A percentile compares a stretch with the other conserved stretches of the same genome.
These are phyloP conservation scores for Vanrija sp. DNA, from an alignment of 1,284 basidiomycete genomes.

Conservation along the genomic window DNA sequence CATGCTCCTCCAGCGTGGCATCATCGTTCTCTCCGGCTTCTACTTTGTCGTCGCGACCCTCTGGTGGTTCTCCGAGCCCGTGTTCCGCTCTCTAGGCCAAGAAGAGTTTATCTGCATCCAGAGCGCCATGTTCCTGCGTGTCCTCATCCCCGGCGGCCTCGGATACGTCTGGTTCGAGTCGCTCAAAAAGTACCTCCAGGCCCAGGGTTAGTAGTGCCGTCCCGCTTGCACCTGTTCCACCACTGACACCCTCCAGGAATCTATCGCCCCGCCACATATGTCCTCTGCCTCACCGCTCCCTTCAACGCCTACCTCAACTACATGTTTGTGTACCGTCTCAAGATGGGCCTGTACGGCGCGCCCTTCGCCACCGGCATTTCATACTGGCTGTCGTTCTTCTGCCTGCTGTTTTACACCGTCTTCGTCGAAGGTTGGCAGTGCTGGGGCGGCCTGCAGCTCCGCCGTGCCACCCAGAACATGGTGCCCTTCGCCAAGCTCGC, in stretches of 20 bases:
- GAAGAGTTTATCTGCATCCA: conserved; percentile 5
- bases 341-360: conserved; percentile 1
- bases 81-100: conserved; percentile 1
- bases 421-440: not conserved
- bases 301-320: conserved; percentile 3
- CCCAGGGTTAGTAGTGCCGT: not conserved
- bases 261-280: conserved; percentile 3
- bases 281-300: conserved; percentile 1
- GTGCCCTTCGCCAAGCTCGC: conserved; percentile 1
- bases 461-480: conserved; percentile 1
- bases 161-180: conserved; percentile 6
- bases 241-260: not conserved
- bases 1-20: conserved; percentile 4
- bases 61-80: conserved; percentile 6
- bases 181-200: conserved; percentile 4
- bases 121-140: not conserved
- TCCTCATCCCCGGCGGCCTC: conserved; percentile 1
- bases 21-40: conserved; percentile 1
- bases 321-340: not conserved
- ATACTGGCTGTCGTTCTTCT: conserved; percentile 1
- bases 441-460: conserved; percentile 4
- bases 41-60: not conserved
- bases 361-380: conserved; percentile 1
- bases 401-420: not conserved
- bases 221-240: too few relatives aligned